These are phyloP conservation scores for Purshia tridentata DNA, from an alignment of 306 rosid species.

Conservation along the genomic window DNA sequence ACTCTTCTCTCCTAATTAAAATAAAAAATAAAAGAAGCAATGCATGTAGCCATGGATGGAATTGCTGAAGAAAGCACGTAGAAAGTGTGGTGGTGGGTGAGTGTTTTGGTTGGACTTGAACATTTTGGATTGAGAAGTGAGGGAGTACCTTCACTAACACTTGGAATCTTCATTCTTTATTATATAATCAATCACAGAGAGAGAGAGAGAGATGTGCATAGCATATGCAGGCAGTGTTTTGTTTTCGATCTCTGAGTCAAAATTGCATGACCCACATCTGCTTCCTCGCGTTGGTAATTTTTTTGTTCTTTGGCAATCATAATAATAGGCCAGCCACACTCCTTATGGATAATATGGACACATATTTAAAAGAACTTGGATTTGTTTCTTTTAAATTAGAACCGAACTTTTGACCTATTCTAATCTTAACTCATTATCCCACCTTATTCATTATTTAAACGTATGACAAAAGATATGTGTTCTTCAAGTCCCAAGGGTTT, in stretches of 20 bases:
- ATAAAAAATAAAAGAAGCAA: not conserved
- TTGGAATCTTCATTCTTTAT: constrained; percentile 1
- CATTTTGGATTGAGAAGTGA: constrained; percentile 18
- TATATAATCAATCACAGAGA: too few species aligned
- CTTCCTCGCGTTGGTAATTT: not conserved
- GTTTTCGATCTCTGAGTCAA: too few species aligned
- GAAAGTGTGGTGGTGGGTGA: constrained; percentile 22
- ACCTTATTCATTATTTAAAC: too few species aligned
- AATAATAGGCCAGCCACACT: too few species aligned
- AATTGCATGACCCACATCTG: not conserved
- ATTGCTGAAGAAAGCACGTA: constrained; percentile 18
- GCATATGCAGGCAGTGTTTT: not conserved
- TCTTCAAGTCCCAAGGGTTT: too few species aligned
- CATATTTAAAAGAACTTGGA: too few species aligned
- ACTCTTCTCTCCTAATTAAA: not conserved
- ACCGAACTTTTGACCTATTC: too few species aligned
- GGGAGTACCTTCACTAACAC: constrained; percentile 4
- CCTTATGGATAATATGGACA: too few species aligned
- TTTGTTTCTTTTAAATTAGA: too few species aligned
- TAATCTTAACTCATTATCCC: too few species aligned
- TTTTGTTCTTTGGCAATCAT: not conserved
- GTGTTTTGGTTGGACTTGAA: constrained; percentile 22
- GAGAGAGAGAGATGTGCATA: not conserved
- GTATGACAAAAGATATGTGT: too few species aligned
- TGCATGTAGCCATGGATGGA: not conserved